Base-by-base conservation (phyloP, 2,329 filamentous ascomycete species). In the Cercospora citrullina region DNA sequence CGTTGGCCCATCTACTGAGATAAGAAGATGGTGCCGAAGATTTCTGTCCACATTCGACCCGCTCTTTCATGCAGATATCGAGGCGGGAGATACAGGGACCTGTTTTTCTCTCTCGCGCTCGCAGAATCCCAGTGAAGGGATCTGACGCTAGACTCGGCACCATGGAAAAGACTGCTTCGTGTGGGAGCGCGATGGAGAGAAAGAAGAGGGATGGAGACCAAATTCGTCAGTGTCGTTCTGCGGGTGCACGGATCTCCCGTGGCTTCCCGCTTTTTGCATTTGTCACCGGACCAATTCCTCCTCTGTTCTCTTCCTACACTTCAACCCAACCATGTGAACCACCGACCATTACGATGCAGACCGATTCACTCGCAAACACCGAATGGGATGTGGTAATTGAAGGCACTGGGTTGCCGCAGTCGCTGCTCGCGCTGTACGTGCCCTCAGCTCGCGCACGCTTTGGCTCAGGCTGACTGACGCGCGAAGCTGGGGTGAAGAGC, bases 401-500 rank as follows among this genome's bases (percentile, higher is more conserved):
- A 51, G 84, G 84, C 72, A 86, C 84, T 16, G 84, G 84, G 62
- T 74, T 86, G 64, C 81, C 82, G 71, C 83, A 85, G 75, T 85
- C 83, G 69, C 79, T 86, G 39, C 81, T 86, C 65, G 84, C 84
- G 71, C 78, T 85, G 84, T 86, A 84, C 69, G 82, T 81, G 66
- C 64, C 42, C 51, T 66, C 66, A 58, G 64, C 64, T 58, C 61
- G 64, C 53, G 58, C 67, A 63, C 58, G 26, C 45, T 23, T 39
- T 60, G 67, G 60, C 71, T 70, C 73, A 73, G 72, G 74, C 89
- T 91, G 87, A 91, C 90, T 92, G 87, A 93, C 89, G 80, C 81
- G 61, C 63, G 90, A 76, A 73, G 57, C 64, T 71, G 86, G 81
- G 78, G 71, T 81, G 73, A 86, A 98, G 94, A 86, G 91, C 94